A percentile compares a stretch with the other conserved stretches of the same genome.
Evolutionary conservation across 2,329 filamentous ascomycete species (phyloP).

Genomic region (Gremmenia infestans): DNA sequence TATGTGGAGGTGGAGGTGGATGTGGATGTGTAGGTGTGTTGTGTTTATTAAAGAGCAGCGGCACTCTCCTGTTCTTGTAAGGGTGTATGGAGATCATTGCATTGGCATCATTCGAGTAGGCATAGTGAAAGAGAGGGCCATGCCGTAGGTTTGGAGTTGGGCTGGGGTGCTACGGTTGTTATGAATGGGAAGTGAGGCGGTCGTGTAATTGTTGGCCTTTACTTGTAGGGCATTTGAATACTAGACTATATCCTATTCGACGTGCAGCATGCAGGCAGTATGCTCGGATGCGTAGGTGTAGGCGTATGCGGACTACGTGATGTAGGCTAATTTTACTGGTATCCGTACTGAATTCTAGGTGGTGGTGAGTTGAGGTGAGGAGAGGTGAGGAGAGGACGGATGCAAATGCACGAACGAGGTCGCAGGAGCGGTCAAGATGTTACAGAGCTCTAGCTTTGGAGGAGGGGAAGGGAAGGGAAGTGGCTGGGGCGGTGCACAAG

Average conservation of each 20-base stretch:
- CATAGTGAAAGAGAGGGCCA: background rate
- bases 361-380: too few relatives aligned
- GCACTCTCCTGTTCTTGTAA: slow-evolving; percentile 24
- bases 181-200: slow-evolving; percentile 13
- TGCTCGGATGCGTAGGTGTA: too few relatives aligned
- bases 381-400: background rate
- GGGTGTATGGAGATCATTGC: slow-evolving; percentile 27
- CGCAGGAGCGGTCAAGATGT: slow-evolving; percentile 7
- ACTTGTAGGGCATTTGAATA: slow-evolving; percentile 6
- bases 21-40: too few relatives aligned
- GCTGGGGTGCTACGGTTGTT: background rate
- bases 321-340: background rate
- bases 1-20: background rate
- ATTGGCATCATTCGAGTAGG: slow-evolving; percentile 9
- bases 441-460: background rate
- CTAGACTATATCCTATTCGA: slow-evolving; percentile 1
- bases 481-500: slow-evolving; percentile 4
- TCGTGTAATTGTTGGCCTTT: slow-evolving; percentile 15
- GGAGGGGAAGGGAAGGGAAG: background rate
- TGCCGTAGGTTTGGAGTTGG: background rate
- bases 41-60: slow-evolving; percentile 15
- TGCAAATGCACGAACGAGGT: slow-evolving; percentile 1
- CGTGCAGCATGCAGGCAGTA: background rate
- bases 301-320: background rate
- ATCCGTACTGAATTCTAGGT: too few relatives aligned